Conservation (phyloP, 148 eudicot genomes). For the Rhododendron williamsianum region DNA sequence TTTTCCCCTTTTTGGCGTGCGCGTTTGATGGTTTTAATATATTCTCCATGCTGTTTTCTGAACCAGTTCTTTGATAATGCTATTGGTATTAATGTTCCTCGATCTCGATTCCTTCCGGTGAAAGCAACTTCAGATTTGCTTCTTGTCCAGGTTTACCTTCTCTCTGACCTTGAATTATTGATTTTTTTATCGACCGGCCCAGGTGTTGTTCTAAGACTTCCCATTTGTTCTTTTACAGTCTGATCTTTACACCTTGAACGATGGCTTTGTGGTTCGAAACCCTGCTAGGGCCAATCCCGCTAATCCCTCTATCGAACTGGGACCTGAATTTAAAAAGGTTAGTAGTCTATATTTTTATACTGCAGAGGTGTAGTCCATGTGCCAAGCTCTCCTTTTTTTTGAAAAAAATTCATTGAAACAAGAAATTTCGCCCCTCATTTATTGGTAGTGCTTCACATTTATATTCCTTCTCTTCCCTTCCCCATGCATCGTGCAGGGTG, state of each 20-base stretch:
- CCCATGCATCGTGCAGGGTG: neutral
- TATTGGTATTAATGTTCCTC: conserved; percentile 87
- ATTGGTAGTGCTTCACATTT: neutral
- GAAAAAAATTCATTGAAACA: neutral
- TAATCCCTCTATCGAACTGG: conserved; percentile 92
- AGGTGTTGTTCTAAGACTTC: neutral
- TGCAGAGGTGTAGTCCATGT: neutral
- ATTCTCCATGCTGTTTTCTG: neutral
- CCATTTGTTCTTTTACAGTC: conserved; percentile 45
- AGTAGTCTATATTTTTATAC: neutral
- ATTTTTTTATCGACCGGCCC: neutral
- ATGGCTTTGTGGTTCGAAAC: conserved; percentile 77
- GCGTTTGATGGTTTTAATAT: neutral
- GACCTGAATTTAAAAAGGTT: conserved; percentile 98
- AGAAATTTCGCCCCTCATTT: neutral
- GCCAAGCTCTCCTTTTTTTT: neutral
- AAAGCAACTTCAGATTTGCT: conserved; percentile 97
- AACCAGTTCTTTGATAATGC: conserved; percentile 79
- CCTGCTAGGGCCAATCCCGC: conserved; percentile 67
- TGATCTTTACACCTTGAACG: conserved; percentile 80
- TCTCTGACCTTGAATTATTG: neutral
- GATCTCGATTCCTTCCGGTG: conserved; percentile 98
- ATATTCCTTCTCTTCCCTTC: neutral
- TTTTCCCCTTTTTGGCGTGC: neutral
- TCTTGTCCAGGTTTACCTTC: conserved; percentile 78